These are phyloP conservation scores for Pleurotus salmoneostramineus DNA, from an alignment of 768 basidiomycete species.

Conservation along the genomic window DNA sequence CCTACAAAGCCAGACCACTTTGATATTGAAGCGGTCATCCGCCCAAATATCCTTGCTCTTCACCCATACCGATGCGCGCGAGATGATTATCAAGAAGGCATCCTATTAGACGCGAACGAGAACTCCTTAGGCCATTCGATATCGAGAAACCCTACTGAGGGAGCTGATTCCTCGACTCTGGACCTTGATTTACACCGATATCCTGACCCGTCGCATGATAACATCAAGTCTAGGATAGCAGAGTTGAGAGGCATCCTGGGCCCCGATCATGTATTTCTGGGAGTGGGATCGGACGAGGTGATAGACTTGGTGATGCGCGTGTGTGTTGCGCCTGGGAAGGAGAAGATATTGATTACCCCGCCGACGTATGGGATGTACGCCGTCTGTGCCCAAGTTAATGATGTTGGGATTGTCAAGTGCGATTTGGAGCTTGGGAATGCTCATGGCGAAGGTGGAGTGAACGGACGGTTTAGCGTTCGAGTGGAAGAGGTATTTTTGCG, in stretches of 20 bases:
- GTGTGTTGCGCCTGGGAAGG: conserved; percentile 72
- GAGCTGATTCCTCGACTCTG: conserved; percentile 30
- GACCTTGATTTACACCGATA: conserved; percentile 78
- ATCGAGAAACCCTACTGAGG: conserved; percentile 19
- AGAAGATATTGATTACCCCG: conserved; percentile 85
- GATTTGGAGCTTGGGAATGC: conserved; percentile 57
- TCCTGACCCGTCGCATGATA: conserved; percentile 85
- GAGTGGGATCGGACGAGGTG: conserved; percentile 95
- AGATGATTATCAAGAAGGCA: conserved; percentile 90
- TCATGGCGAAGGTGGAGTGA: conserved; percentile 69
- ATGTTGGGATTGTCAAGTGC: conserved; percentile 77
- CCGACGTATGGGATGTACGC: conserved; percentile 99
- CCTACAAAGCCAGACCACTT: conserved; percentile 74
- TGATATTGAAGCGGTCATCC: conserved; percentile 75
- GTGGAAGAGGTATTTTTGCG: conserved; percentile 57
- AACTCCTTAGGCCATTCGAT: conserved; percentile 91
- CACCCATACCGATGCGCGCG: conserved; percentile 94
- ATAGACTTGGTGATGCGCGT: conserved; percentile 94
- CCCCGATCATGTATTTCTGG: conserved; percentile 77
- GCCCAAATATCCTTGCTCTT: conserved; percentile 91
- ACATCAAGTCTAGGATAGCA: conserved; percentile 76
- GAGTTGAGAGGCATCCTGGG: conserved; percentile 64
- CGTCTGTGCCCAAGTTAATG: conserved; percentile 94
- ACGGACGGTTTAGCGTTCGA: conserved; percentile 68
- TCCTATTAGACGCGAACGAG: conserved; percentile 97